phyloP scores from a whole-genome alignment of 2,329 filamentous ascomycete genomes.

The Sporothrix pallida region DNA sequence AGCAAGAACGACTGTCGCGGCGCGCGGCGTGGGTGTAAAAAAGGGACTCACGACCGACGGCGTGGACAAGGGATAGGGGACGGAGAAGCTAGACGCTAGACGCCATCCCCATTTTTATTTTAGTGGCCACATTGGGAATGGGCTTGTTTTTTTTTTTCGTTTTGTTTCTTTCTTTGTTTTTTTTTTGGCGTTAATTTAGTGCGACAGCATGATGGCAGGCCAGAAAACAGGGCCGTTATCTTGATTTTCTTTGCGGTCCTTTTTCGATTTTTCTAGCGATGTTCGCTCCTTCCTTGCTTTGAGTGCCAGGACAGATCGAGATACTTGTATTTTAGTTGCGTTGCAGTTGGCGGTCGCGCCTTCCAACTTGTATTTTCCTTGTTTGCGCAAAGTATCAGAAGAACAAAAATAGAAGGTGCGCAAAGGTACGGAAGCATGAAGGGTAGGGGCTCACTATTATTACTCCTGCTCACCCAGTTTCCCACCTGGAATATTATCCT shows the following conservation, averaged over 20 bases:
- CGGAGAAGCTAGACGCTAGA: slow-evolving; percentile 3
- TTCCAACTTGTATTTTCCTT: background rate
- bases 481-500: background rate
- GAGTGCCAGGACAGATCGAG: background rate
- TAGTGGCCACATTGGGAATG: slow-evolving; percentile 12
- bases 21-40: slow-evolving; percentile 11
- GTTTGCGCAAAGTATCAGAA: background rate
- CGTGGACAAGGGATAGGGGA: slow-evolving; percentile 21
- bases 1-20: background rate
- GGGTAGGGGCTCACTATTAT: no score
- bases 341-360: slow-evolving; percentile 9
- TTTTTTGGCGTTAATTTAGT: slow-evolving; percentile 19
- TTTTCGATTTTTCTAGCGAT: slow-evolving; percentile 6
- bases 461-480: no score
- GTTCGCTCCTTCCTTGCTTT: slow-evolving; percentile 30
- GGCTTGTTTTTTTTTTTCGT: background rate
- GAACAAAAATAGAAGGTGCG: background rate
- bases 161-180: background rate
- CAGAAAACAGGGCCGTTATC: slow-evolving; percentile 14
- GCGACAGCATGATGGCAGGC: slow-evolving; percentile 10
- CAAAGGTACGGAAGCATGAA: background rate
- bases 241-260: background rate
- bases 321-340: background rate
- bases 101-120: slow-evolving; percentile 19
- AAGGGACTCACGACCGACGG: background rate